A percentile compares a stretch with the other conserved stretches of the same genome.
phyloP scores from a whole-genome alignment of 768 basidiomycete species.

The Rhodotorula taiwanensis region DNA sequence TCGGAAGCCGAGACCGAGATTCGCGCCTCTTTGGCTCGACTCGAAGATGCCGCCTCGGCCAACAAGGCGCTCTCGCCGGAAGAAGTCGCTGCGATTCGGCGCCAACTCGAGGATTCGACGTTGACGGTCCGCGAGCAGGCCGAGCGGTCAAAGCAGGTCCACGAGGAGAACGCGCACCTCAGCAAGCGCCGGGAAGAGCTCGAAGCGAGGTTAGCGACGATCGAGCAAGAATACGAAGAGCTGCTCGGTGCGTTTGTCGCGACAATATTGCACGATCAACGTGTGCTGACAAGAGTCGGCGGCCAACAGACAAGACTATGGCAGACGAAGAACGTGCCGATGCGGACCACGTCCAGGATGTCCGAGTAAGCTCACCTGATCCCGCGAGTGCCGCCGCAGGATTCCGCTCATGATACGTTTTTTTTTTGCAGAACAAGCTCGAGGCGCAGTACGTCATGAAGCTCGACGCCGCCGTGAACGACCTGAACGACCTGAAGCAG shows the following conservation, averaged over 20 bases:
- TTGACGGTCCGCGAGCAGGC: conserved; percentile 76
- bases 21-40: conserved; percentile 70
- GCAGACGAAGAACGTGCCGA: conserved; percentile 79
- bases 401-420: no score
- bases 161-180: conserved; percentile 86
- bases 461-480: conserved; percentile 77
- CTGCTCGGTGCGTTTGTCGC: conserved; percentile 65
- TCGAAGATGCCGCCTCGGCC: conserved; percentile 60
- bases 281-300: no score
- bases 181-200: conserved; percentile 75
- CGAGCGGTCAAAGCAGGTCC: conserved; percentile 77
- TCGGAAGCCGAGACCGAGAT: conserved; percentile 94
- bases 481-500: conserved; percentile 77
- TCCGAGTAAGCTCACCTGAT: conserved; percentile 60
- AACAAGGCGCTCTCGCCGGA: conserved; percentile 60
- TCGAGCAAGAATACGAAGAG: conserved; percentile 95
- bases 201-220: conserved; percentile 66
- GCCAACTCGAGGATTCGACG: conserved; percentile 85
- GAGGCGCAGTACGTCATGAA: conserved; percentile 89
- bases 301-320: conserved; percentile 72
- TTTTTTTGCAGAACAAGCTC: conserved; percentile 65
- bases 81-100: conserved; percentile 70
- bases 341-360: conserved; percentile 76
- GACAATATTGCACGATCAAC: no score
- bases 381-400: background rate